Conservation (phyloP, 805 yeast species). For the Phaffomyces thermotolerans region DNA sequence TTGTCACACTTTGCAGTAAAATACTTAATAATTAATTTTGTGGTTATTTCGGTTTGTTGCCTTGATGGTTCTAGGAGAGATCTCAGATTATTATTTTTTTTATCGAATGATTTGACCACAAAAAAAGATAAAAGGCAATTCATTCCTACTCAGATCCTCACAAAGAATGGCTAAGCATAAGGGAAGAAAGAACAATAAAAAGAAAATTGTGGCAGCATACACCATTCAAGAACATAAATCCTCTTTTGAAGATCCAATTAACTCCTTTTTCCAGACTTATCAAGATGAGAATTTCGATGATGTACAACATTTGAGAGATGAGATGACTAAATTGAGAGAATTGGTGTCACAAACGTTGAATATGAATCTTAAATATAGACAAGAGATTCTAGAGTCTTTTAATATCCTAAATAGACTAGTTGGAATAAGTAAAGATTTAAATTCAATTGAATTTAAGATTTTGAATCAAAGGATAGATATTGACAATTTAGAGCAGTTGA, state of each 20-base stretch:
- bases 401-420: conserved; percentile 1
- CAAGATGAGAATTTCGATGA: conserved; percentile 6
- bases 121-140: background rate
- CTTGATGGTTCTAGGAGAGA: too few species aligned
- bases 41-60: too few species aligned
- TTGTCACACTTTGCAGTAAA: too few species aligned
- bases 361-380: conserved; percentile 4
- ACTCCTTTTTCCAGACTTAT: conserved; percentile 4
- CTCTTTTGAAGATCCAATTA: conserved; percentile 2
- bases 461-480: conserved; percentile 5
- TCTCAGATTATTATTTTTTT: too few species aligned
- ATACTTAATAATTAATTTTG: too few species aligned
- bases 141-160: background rate
- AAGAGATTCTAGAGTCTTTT: conserved; percentile 7
- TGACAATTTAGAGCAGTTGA: conserved; percentile 2
- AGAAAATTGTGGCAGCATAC: background rate
- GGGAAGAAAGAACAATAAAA: conserved; percentile 5
- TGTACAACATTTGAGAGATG: background rate
- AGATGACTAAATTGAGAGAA: conserved; percentile 1
- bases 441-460: conserved; percentile 4
- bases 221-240: background rate
- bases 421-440: background rate
- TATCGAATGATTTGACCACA: background rate
- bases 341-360: conserved; percentile 4
- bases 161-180: conserved; percentile 5